phyloP scores from a whole-genome alignment of 1,139 yeast species.

The Arxiozyma bovina region DNA sequence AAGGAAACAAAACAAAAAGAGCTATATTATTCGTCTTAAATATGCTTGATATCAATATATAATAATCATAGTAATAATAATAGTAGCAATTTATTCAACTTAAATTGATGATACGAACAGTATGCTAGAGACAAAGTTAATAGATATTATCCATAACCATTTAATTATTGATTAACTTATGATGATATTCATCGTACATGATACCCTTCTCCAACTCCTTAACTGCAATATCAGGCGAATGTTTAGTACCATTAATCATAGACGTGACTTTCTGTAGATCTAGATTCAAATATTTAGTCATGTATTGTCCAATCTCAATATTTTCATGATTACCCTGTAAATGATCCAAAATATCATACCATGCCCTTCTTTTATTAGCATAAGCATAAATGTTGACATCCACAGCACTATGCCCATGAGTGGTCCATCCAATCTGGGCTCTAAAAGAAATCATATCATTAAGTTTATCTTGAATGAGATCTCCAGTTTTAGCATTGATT shows the following conservation, averaged over 20 bases:
- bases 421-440: constrained; percentile 79
- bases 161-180: constrained; percentile 5
- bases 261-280: constrained; percentile 46
- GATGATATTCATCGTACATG: constrained; percentile 10
- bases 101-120: too few species aligned
- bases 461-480: constrained; percentile 35
- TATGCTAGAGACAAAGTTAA: too few species aligned
- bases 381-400: constrained; percentile 79
- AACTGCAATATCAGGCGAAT: constrained; percentile 29
- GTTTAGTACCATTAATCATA: constrained; percentile 39
- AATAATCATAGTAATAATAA: too few species aligned
- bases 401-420: constrained; percentile 85
- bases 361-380: constrained; percentile 43
- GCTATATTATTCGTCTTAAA: too few species aligned
- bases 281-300: constrained; percentile 51
- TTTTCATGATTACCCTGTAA: constrained; percentile 78
- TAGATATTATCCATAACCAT: background rate
- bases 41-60: too few species aligned
- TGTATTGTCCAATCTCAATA: constrained; percentile 66
- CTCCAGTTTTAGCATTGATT: constrained; percentile 18
- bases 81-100: background rate
- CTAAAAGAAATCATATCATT: constrained; percentile 57
- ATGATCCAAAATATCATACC: constrained; percentile 36
- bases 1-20: too few species aligned
- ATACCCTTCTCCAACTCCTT: constrained; percentile 2